These are phyloP conservation scores for Penicillium steckii DNA, from an alignment of 495 filamentous ascomycete genomes.

Conservation along the genomic window DNA sequence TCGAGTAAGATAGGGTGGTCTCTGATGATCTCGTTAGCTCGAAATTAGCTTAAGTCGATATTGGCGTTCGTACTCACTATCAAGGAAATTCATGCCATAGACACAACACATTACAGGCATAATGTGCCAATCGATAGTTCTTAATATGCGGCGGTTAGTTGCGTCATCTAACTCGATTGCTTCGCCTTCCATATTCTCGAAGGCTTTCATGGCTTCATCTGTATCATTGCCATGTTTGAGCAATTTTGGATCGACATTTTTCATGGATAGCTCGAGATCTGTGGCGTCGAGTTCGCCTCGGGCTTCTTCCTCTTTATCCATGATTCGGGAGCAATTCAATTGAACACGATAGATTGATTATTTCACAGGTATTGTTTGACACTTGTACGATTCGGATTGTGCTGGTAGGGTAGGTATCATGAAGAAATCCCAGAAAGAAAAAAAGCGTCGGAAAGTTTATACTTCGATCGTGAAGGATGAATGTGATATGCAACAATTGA, in stretches of 20 bases:
- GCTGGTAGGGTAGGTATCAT: no score
- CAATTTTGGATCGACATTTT: conserved; percentile 29
- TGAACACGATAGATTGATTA: background rate
- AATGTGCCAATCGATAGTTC: conserved; percentile 55
- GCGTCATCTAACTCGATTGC: conserved; percentile 45
- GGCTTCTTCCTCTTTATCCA: conserved; percentile 13
- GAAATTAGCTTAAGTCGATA: no score
- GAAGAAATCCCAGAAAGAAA: no score
- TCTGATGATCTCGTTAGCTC: conserved; percentile 23
- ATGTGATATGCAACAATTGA: no score
- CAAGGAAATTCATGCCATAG: conserved; percentile 60
- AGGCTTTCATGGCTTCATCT: conserved; percentile 56
- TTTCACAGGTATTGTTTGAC: no score
- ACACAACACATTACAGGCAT: conserved; percentile 59
- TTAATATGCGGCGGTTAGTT: conserved; percentile 50
- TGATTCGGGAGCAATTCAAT: background rate
- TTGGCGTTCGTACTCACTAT: conserved; percentile 35
- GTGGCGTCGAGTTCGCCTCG: background rate
- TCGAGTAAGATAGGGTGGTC: conserved; percentile 58
- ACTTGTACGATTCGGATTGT: no score
- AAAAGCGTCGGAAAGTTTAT: no score
- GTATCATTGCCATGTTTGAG: conserved; percentile 51
- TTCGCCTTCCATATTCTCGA: conserved; percentile 43
- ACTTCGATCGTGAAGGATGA: no score
- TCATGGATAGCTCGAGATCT: conserved; percentile 21